Evolutionary conservation across 2,329 filamentous ascomycete genomes (phyloP).

Genomic region (Rutstroemia sp.): DNA sequence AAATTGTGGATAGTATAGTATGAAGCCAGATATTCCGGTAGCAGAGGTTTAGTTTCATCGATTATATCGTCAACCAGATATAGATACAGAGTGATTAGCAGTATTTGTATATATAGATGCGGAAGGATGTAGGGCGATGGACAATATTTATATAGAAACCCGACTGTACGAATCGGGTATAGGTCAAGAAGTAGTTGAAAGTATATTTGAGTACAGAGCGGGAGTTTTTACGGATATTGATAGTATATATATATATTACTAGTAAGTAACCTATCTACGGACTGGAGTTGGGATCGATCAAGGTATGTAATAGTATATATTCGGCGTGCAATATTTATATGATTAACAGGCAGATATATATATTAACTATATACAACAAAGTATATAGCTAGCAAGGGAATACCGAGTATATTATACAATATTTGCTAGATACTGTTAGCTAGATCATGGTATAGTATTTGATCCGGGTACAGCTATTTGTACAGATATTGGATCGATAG

Average conservation of each 20-base stretch:
- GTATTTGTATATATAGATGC: background rate
- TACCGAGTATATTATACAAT: slow-evolving; percentile 1
- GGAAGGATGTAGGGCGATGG: background rate
- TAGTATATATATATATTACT: slow-evolving; percentile 6
- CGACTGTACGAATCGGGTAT: background rate
- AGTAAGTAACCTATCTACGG: slow-evolving; percentile 2
- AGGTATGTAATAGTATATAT: slow-evolving; percentile 10
- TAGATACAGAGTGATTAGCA: background rate
- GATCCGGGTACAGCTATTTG: too few species aligned
- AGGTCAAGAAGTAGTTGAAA: background rate
- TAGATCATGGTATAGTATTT: too few species aligned
- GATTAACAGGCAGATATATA: slow-evolving; percentile 6
- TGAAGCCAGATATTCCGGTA: slow-evolving; percentile 4
- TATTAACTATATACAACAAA: slow-evolving; percentile 9
- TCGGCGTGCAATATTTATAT: slow-evolving; percentile 10
- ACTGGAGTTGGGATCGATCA: slow-evolving; percentile 8
- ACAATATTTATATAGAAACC: background rate
- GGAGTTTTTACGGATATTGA: background rate
- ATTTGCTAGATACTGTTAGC: too few species aligned
- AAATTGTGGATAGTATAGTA: slow-evolving; percentile 7
- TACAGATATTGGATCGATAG: too few species aligned
- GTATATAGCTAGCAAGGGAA: background rate
- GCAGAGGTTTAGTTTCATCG: slow-evolving; percentile 8
- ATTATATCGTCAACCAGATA: background rate
- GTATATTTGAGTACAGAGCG: slow-evolving; percentile 2